A percentile compares a stretch with the other conserved stretches of the same genome.
Evolutionary conservation across 148 eudicot species (phyloP).

Genomic region (Amaranthus palmeri): DNA sequence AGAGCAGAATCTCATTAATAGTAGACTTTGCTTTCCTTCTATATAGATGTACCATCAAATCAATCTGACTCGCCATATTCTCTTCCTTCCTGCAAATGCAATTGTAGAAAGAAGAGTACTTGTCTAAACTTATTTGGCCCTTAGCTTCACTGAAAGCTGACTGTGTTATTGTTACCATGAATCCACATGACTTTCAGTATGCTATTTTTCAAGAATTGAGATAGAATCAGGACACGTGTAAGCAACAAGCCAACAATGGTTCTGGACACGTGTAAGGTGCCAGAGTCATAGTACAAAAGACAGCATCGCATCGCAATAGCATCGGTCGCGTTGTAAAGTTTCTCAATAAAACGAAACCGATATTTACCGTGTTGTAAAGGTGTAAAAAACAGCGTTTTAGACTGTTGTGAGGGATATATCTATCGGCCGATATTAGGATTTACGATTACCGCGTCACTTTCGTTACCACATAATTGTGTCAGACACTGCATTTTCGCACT

Average conservation of each 20-base stretch:
- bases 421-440: no score
- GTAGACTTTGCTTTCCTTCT: slow-evolving; percentile 8
- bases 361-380: neutral
- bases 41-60: slow-evolving; percentile 17
- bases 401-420: no score
- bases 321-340: no score
- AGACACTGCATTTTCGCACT: no score
- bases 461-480: no score
- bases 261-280: neutral
- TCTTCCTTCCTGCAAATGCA: neutral
- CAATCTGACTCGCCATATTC: slow-evolving; percentile 22
- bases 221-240: neutral
- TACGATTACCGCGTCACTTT: no score
- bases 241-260: neutral
- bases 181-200: slow-evolving; percentile 12
- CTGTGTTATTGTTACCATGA: neutral
- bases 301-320: neutral
- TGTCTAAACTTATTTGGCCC: slow-evolving; percentile 29
- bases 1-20: slow-evolving; percentile 18
- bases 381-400: no score
- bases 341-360: neutral
- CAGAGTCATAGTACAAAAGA: neutral
- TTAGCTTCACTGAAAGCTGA: slow-evolving; percentile 21
- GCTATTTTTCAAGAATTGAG: slow-evolving; percentile 5
- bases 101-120: slow-evolving; percentile 13